A percentile compares a stretch with the other conserved stretches of the same genome.
Conservation (phyloP, 1,284 basidiomycete genomes). For the Tilletia caries region DNA sequence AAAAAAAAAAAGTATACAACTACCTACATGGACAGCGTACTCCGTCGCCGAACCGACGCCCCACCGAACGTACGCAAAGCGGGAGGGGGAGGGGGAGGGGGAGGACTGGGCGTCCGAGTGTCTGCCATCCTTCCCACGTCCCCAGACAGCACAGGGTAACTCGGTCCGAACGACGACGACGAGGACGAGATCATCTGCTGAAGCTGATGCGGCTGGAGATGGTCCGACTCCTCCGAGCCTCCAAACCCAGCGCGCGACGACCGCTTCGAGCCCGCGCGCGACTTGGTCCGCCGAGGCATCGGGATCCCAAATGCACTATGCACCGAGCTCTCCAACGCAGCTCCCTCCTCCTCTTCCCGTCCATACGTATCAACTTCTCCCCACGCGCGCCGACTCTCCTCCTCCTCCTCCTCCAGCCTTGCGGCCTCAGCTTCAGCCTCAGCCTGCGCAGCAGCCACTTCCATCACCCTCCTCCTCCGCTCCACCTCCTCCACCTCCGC, state of each 20-base stretch:
- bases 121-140: too few relatives aligned
- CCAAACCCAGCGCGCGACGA: not conserved
- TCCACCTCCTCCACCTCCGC: not conserved
- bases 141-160: too few relatives aligned
- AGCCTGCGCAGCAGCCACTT: not conserved
- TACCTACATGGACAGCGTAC: too few relatives aligned
- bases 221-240: not conserved
- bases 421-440: too few relatives aligned
- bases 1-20: too few relatives aligned
- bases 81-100: too few relatives aligned
- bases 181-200: not conserved
- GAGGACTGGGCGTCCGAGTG: too few relatives aligned
- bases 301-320: conserved; percentile 5
- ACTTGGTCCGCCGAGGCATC: not conserved
- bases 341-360: not conserved
- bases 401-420: not conserved
- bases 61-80: too few relatives aligned
- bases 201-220: not conserved
- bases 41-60: too few relatives aligned
- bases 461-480: not conserved
- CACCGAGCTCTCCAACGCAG: not conserved
- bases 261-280: not conserved
- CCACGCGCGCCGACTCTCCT: not conserved
- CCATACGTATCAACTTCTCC: not conserved
- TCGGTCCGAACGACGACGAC: not conserved